phyloP scores from a whole-genome alignment of 2,329 filamentous ascomycete genomes.

The Monilinia laxa region DNA sequence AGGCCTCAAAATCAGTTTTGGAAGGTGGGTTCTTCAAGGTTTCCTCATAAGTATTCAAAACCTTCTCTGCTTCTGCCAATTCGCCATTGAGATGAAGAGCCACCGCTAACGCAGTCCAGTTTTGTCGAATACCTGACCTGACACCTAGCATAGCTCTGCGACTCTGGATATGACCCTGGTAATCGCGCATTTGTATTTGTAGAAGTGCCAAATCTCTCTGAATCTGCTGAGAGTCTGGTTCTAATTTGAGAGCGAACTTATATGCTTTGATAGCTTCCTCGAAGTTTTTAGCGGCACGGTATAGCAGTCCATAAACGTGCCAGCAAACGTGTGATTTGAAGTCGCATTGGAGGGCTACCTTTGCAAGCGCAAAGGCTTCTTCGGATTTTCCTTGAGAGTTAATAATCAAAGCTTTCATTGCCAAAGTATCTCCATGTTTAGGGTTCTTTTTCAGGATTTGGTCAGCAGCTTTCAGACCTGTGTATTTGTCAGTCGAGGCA shows the following conservation, averaged over 20 bases:
- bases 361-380: slow-evolving; percentile 90
- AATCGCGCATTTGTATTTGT: slow-evolving; percentile 96
- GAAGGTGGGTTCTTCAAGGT: slow-evolving; percentile 80
- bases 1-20: slow-evolving; percentile 83
- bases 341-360: slow-evolving; percentile 87
- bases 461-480: slow-evolving; percentile 88
- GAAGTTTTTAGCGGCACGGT: slow-evolving; percentile 93
- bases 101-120: slow-evolving; percentile 96
- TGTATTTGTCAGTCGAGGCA: slow-evolving; percentile 31
- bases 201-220: slow-evolving; percentile 89
- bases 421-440: slow-evolving; percentile 95
- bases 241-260: slow-evolving; percentile 88
- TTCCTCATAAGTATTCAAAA: slow-evolving; percentile 88
- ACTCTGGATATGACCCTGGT: slow-evolving; percentile 88
- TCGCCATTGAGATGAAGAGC: slow-evolving; percentile 90
- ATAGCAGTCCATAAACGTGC: slow-evolving; percentile 97
- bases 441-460: slow-evolving; percentile 94
- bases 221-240: slow-evolving; percentile 93
- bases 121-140: slow-evolving; percentile 78
- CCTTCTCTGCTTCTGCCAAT: slow-evolving; percentile 81
- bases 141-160: slow-evolving; percentile 84
- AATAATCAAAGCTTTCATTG: slow-evolving; percentile 97
- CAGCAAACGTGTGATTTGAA: slow-evolving; percentile 99
- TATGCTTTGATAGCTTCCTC: slow-evolving; percentile 99
- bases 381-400: slow-evolving; percentile 89